Evolutionary conservation across 345 rosid genomes (phyloP), one percentile per base, ranked within the genome.

Genomic region (Erysimum cheiranthoides): DNA sequence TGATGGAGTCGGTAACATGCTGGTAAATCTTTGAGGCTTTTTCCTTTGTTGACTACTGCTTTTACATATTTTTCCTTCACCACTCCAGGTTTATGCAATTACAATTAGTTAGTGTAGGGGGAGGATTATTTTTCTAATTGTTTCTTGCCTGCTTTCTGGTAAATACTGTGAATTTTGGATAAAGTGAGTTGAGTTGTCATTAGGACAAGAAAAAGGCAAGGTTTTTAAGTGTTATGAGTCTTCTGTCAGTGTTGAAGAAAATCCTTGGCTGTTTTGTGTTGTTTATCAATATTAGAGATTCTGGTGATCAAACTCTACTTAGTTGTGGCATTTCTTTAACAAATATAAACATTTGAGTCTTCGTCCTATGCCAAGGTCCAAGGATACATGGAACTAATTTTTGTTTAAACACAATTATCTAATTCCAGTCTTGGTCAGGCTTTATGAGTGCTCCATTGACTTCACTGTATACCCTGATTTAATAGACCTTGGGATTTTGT

Each of bases 1-100:
- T 35, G 99, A 96, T 77, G 98, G 99, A 74, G 84, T 90, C 53
- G 99, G 99, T 63, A 87, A 83, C 36, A 92, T 96, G 98, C 87
- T 96, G 98, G 99, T 96, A 87, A 68, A 34, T 59, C 39, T 39
- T 39, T 49, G 62, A 17, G 21, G 56, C 68, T 3, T 39, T 56
- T 71, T 40, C 56, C 54, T 47, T 8, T 63, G 53, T 14, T 39
- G 0, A n/a, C 62, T 40, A 52, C 17, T 66, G 25, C 17, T 7
- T 21, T 8, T 12, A 53, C 73, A 40, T 8, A 46, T 12, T 35
- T 52, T 21, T 21, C 85, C 96, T 77, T 93, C 96, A 61, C 88
- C 85, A 8, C 85, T 89, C 36, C 92, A 93, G 92, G 97, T 89
- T 36, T 60, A 0, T 51, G 43, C 43, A 27, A 30, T 34, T 32